Evolutionary conservation across 1,284 basidiomycete genomes (phyloP).

Genomic region (Irpex sp.): DNA sequence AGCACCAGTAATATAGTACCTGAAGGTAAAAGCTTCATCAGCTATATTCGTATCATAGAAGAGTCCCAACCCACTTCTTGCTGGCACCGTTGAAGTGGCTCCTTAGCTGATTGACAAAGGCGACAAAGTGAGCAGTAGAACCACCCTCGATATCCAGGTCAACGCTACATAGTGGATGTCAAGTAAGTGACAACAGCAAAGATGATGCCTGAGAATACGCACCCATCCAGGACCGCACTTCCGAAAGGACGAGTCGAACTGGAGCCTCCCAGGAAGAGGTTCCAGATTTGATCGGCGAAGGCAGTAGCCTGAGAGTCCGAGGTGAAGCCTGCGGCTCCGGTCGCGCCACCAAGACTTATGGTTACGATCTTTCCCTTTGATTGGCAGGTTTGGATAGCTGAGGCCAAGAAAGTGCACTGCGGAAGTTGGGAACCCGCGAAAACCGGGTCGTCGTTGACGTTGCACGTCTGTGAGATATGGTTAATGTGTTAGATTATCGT

Average conservation of each 20-base stretch:
- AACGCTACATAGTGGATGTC: slow-evolving; percentile 33
- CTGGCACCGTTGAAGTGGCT: slow-evolving; percentile 42
- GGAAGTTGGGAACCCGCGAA: slow-evolving; percentile 56
- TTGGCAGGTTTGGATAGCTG: slow-evolving; percentile 59
- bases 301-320: slow-evolving; percentile 47
- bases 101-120: slow-evolving; percentile 53
- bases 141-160: slow-evolving; percentile 71
- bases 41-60: background rate
- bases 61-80: slow-evolving; percentile 39
- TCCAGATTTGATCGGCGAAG: slow-evolving; percentile 62
- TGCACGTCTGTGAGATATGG: slow-evolving; percentile 43
- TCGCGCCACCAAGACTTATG: slow-evolving; percentile 60
- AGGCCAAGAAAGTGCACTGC: slow-evolving; percentile 51
- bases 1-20: slow-evolving; percentile 61
- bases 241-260: slow-evolving; percentile 59
- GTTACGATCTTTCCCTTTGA: slow-evolving; percentile 64
- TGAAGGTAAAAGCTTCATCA: slow-evolving; percentile 17
- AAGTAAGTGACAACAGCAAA: background rate
- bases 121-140: slow-evolving; percentile 39
- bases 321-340: slow-evolving; percentile 46
- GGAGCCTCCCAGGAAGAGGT: slow-evolving; percentile 60
- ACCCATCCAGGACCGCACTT: slow-evolving; percentile 63
- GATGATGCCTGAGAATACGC: slow-evolving; percentile 13
- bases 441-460: slow-evolving; percentile 31
- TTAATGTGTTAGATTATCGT: background rate